Evolutionary conservation across 2,329 filamentous ascomycete genomes (phyloP).

Genomic region (Stemphylium beticola): DNA sequence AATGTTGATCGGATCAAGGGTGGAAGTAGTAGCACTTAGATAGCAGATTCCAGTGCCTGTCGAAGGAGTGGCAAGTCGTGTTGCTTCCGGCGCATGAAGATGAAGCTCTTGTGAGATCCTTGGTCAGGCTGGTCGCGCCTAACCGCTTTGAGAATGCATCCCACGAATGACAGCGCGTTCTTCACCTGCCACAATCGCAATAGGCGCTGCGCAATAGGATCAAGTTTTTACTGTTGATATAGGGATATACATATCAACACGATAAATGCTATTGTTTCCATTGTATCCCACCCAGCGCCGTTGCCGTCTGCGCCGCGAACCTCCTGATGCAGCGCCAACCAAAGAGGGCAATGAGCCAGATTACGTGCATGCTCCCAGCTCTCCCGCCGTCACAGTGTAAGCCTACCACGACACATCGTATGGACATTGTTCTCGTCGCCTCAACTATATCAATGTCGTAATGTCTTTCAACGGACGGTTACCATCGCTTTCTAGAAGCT

Average conservation of each 20-base stretch:
- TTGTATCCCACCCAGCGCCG: neutral
- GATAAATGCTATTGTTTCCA: neutral
- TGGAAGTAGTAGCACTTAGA: conserved; percentile 4
- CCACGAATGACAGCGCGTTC: conserved; percentile 16
- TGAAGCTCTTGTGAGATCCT: conserved; percentile 30
- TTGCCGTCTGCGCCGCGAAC: conserved; percentile 1
- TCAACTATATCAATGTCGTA: too few species aligned
- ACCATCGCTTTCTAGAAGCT: conserved; percentile 15
- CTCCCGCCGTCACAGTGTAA: neutral
- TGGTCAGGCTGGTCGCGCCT: conserved; percentile 19
- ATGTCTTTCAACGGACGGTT: neutral
- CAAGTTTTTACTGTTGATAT: neutral
- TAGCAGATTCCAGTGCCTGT: conserved; percentile 16
- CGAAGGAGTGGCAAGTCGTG: conserved; percentile 28
- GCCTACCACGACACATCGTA: neutral
- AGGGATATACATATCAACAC: neutral
- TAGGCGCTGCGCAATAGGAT: conserved; percentile 1
- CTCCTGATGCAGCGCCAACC: conserved; percentile 24
- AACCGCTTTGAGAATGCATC: conserved; percentile 12
- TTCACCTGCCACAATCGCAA: conserved; percentile 6
- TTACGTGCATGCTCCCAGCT: conserved; percentile 11
- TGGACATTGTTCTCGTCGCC: neutral
- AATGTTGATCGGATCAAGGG: conserved; percentile 5
- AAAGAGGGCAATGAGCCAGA: conserved; percentile 22
- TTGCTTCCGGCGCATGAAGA: conserved; percentile 28